Base-by-base conservation (phyloP, 257 asterid species). In the Datura wrightii region DNA sequence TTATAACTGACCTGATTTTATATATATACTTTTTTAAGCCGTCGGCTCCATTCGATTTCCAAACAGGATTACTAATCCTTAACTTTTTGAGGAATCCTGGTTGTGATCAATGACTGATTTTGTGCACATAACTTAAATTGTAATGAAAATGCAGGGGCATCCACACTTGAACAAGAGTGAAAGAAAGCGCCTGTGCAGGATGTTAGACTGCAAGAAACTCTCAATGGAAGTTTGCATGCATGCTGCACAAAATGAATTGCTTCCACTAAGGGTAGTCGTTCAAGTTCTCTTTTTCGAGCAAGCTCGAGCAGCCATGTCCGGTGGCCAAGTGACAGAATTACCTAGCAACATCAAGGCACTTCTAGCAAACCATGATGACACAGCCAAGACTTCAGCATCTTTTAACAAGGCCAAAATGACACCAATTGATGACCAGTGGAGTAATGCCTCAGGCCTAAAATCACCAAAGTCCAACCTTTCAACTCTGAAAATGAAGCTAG, bases 231-330 rank as follows among this genome's bases (percentile, higher is more conserved):
- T 93, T 0, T 95, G 99, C 79, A 91, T 92, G 94, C 98, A 94
- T 37, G 99, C 99, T 37, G 99, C 99, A 31, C 98, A 93, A 60
- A 95, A 95, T 82, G 99, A 95, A 85, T 89, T 93, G 88, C 97
- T 95, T 8, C 98, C 99, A 0, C 63, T 95, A 8, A 87, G 99
- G 85, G 97, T 95, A 39, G 93, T 95, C 8, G 97, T 95, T 60
- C 98, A 95, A 88, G 99, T 95, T 50, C 98, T 95, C 13, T 94
- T 93, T 93, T 91, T 92, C 11, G 98, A 95, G 94, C 99, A 95
- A 82, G 97, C 97, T n/a, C 92, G 97, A 82, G 92, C 95, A 39
- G 90, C 94, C 11, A 89, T 83, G 90, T 85, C 94, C 0, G 96
- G 97, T 14, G 93, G 91, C 19, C 92, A 91, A 82, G 91, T 91